Percentiles rank a stretch among this genome's conserved stretches.
Evolutionary conservation across 176 grass and related monocot genomes (phyloP).

Genomic region (Lolium multiflorum): DNA sequence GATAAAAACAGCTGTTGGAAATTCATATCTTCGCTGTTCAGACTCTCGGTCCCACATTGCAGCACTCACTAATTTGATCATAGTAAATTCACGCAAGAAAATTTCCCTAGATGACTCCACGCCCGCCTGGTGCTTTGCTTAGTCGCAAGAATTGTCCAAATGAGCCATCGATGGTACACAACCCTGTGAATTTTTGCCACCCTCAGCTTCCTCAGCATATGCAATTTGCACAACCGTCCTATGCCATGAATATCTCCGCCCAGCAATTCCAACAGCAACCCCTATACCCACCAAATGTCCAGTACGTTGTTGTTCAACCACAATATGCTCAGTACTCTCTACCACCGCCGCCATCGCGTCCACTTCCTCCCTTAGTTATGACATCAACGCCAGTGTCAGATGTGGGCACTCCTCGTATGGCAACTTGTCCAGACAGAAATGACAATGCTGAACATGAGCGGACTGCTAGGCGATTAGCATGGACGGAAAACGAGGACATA

Average conservation of each 20-base stretch:
- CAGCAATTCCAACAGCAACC: constrained; percentile 37
- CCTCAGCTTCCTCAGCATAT: constrained; percentile 38
- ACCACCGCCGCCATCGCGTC: background rate
- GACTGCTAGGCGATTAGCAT: constrained; percentile 28
- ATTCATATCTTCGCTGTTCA: background rate
- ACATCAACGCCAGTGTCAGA: background rate
- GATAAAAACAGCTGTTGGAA: constrained; percentile 6
- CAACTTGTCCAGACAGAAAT: constrained; percentile 26
- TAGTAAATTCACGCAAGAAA: background rate
- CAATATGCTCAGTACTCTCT: constrained; percentile 47
- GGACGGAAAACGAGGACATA: constrained; percentile 40
- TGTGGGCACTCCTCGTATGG: constrained; percentile 24
- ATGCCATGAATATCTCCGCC: constrained; percentile 35
- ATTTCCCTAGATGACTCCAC: constrained; percentile 22
- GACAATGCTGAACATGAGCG: constrained; percentile 34
- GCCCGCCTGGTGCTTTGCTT: background rate
- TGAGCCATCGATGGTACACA: background rate
- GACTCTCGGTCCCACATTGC: background rate
- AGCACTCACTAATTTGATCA: constrained; percentile 8
- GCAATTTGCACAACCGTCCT: constrained; percentile 31
- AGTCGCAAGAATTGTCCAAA: constrained; percentile 20
- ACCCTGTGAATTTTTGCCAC: constrained; percentile 6
- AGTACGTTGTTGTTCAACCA: constrained; percentile 48
- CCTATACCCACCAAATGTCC: constrained; percentile 40
- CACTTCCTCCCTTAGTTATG: background rate